Percentiles rank a stretch among this genome's conserved stretches.
Evolutionary conservation across 768 basidiomycete genomes (phyloP).

Genomic region (Tubosaeta brunneosetosa): DNA sequence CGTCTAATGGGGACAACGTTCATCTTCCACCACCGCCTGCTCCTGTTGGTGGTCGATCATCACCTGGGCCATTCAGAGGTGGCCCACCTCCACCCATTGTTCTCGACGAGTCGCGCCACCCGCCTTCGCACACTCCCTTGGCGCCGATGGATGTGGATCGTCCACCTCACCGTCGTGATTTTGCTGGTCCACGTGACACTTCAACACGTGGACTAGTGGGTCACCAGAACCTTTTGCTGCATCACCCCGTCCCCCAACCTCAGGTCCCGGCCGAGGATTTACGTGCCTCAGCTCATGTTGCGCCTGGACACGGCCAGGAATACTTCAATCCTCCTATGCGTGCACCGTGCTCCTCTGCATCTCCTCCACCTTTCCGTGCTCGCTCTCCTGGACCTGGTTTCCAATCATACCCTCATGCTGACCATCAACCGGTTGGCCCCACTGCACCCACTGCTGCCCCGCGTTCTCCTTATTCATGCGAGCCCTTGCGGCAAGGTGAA

Average conservation of each 20-base stretch:
- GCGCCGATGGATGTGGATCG: slow-evolving; percentile 41
- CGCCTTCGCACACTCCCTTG: no score
- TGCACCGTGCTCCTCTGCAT: no score
- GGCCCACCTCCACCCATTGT: no score
- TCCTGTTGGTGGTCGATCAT: slow-evolving; percentile 42
- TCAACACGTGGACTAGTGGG: slow-evolving; percentile 43
- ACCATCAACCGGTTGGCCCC: slow-evolving; percentile 48
- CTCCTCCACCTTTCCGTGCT: no score
- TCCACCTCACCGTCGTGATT: slow-evolving; percentile 52
- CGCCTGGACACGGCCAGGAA: no score
- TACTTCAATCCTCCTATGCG: no score
- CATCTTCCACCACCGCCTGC: slow-evolving; percentile 62
- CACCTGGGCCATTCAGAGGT: slow-evolving; percentile 53
- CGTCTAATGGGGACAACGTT: slow-evolving; percentile 33
- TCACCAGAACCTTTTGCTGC: slow-evolving; percentile 38
- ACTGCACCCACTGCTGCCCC: slow-evolving; percentile 38
- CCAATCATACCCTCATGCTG: slow-evolving; percentile 43
- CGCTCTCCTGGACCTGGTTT: slow-evolving; percentile 31
- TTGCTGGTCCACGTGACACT: slow-evolving; percentile 44
- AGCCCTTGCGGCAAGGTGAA: no score
- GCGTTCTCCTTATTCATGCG: no score
- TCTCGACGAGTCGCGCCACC: no score
- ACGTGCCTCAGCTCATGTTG: slow-evolving; percentile 35
- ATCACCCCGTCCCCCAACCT: slow-evolving; percentile 64
- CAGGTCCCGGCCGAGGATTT: slow-evolving; percentile 50